Conservation (phyloP, 306 rosid genomes). For the Casuarina cunninghamiana region DNA sequence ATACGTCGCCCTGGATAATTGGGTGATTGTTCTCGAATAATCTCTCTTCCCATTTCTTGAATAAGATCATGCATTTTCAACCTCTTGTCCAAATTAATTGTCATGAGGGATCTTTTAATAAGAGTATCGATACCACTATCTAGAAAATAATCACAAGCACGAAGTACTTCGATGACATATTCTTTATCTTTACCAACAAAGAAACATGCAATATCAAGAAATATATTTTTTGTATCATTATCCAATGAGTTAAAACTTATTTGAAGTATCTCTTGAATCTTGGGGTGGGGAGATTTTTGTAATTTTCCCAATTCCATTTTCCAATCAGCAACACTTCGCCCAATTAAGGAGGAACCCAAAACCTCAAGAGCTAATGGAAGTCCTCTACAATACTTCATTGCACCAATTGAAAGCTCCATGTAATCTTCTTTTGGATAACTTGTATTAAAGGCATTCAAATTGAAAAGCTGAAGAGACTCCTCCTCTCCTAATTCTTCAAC, state of each 20-base stretch:
- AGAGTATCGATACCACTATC: constrained; percentile 30
- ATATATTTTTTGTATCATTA: constrained; percentile 24
- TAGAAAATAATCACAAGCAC: constrained; percentile 35
- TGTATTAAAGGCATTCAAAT: constrained; percentile 32
- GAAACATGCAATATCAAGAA: constrained; percentile 47
- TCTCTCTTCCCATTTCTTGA: constrained; percentile 47
- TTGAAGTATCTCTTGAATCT: constrained; percentile 26
- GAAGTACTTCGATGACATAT: constrained; percentile 18
- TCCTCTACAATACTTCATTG: constrained; percentile 29
- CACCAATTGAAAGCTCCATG: background rate
- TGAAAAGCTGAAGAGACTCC: constrained; percentile 31
- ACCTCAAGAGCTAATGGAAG: constrained; percentile 45
- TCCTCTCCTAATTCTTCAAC: background rate
- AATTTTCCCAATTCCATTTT: constrained; percentile 27
- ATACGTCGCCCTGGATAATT: constrained; percentile 18
- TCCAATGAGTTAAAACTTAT: constrained; percentile 30
- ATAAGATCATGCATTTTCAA: constrained; percentile 31
- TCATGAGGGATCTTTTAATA: constrained; percentile 29
- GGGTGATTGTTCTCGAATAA: constrained; percentile 13
- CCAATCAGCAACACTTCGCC: constrained; percentile 30
- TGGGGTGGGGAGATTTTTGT: constrained; percentile 21
- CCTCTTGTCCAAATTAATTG: constrained; percentile 3
- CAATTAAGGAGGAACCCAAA: constrained; percentile 32
- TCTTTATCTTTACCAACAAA: constrained; percentile 33
- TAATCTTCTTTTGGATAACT: constrained; percentile 2